phyloP scores from a whole-genome alignment of 805 yeast species.

The Maudiozyma pseudohumilis region DNA sequence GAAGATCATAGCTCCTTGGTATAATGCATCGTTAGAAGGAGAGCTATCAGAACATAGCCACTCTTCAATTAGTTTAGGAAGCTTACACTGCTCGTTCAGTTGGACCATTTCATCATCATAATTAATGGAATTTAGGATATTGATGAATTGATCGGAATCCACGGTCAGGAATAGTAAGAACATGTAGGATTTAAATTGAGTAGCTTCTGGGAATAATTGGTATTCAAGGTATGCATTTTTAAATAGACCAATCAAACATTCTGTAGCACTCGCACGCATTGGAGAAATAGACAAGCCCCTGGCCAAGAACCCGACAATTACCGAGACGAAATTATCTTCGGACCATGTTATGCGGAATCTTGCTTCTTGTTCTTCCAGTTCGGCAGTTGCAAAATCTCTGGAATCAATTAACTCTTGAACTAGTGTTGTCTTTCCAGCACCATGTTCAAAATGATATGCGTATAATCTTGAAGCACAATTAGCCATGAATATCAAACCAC shows the following conservation, averaged over 20 bases:
- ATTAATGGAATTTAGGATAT: slow-evolving; percentile 29
- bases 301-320: slow-evolving; percentile 38
- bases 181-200: slow-evolving; percentile 21
- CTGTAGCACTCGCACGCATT: slow-evolving; percentile 40
- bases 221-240: slow-evolving; percentile 34
- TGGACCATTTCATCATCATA: slow-evolving; percentile 26
- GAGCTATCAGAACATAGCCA: slow-evolving; percentile 26
- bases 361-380: slow-evolving; percentile 36
- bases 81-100: slow-evolving; percentile 27
- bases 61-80: slow-evolving; percentile 32
- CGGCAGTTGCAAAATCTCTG: slow-evolving; percentile 33
- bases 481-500: slow-evolving; percentile 32
- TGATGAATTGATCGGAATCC: slow-evolving; percentile 31
- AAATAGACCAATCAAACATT: slow-evolving; percentile 36
- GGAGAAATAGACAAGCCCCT: slow-evolving; percentile 54
- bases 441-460: slow-evolving; percentile 24
- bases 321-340: slow-evolving; percentile 40
- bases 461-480: slow-evolving; percentile 29
- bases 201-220: slow-evolving; percentile 7
- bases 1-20: slow-evolving; percentile 30
- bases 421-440: not conserved
- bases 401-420: slow-evolving; percentile 15
- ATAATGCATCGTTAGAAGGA: slow-evolving; percentile 26
- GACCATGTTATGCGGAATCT: slow-evolving; percentile 32
- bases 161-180: slow-evolving; percentile 31